These are phyloP conservation scores for Achaetomium macrosporum DNA, from an alignment of 2,329 filamentous ascomycete species.

Conservation along the genomic window DNA sequence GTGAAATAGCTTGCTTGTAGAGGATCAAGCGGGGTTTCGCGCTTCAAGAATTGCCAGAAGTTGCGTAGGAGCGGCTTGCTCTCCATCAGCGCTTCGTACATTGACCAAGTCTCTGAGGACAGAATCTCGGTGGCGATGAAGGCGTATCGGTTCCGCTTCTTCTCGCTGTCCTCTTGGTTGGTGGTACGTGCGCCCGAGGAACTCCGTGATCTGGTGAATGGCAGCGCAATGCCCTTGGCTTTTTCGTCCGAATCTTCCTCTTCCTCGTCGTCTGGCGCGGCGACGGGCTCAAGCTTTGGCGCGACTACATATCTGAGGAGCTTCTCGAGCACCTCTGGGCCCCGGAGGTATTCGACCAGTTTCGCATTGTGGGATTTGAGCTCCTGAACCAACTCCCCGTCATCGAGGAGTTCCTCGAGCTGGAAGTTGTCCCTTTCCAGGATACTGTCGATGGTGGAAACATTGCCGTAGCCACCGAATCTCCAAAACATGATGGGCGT, in stretches of 20 bases:
- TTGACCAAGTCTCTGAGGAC: constrained; percentile 94
- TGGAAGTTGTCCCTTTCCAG: constrained; percentile 95
- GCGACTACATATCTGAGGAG: constrained; percentile 90
- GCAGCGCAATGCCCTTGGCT: constrained; percentile 37
- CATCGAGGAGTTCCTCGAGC: constrained; percentile 91
- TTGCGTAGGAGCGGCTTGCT: constrained; percentile 70
- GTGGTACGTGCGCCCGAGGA: constrained; percentile 43
- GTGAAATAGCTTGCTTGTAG: constrained; percentile 97
- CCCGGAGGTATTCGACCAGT: constrained; percentile 90
- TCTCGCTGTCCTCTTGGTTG: constrained; percentile 72
- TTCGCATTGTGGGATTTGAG: constrained; percentile 97
- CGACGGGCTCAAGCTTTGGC: constrained; percentile 57
- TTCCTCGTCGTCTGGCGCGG: constrained; percentile 45
- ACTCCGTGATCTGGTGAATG: constrained; percentile 48
- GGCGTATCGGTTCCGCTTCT: constrained; percentile 87
- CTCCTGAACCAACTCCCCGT: constrained; percentile 94
- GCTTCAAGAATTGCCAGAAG: constrained; percentile 88
- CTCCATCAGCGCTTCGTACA: constrained; percentile 86
- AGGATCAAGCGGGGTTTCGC: constrained; percentile 79
- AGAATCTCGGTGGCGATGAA: constrained; percentile 90
- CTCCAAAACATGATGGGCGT: constrained; percentile 92
- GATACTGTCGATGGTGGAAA: constrained; percentile 92
- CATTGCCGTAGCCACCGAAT: constrained; percentile 97
- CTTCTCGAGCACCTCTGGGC: constrained; percentile 75
- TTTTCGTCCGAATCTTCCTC: constrained; percentile 48